Conservation (phyloP, 2,329 filamentous ascomycete genomes). For the Alternaria angustiovoidea region DNA sequence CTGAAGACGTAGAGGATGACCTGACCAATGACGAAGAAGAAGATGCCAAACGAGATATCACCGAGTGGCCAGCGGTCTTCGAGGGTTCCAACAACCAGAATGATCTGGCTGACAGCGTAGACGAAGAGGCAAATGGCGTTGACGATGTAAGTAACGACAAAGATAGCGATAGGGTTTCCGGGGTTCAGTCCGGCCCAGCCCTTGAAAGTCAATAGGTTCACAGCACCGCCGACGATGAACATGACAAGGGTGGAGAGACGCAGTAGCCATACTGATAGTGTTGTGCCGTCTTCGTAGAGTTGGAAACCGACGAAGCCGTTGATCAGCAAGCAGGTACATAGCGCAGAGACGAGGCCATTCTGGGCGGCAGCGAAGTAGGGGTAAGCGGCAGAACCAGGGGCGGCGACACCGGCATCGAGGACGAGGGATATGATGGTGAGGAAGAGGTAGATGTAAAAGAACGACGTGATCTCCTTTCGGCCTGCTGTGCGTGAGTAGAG, state of each 20-base stretch:
- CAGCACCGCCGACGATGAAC: constrained; percentile 85
- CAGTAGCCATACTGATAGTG: constrained; percentile 91
- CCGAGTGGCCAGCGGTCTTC: constrained; percentile 96
- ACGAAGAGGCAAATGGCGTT: constrained; percentile 87
- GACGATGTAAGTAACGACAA: constrained; percentile 89
- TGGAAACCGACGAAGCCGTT: constrained; percentile 99
- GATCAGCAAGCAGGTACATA: constrained; percentile 89
- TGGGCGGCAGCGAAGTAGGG: constrained; percentile 93
- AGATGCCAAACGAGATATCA: constrained; percentile 86
- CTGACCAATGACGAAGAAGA: constrained; percentile 92
- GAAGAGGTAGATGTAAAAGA: constrained; percentile 97
- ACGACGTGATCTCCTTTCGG: constrained; percentile 78
- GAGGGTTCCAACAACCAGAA: constrained; percentile 87
- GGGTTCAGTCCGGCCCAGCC: constrained; percentile 86
- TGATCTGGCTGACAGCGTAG: constrained; percentile 85
- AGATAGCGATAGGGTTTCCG: constrained; percentile 85
- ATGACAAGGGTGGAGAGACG: constrained; percentile 79
- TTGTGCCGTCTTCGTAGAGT: constrained; percentile 95
- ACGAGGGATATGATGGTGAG: constrained; percentile 88
- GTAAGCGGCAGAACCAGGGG: constrained; percentile 79
- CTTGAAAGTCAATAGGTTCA: constrained; percentile 92
- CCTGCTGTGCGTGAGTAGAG: constrained; percentile 53
- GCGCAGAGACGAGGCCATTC: constrained; percentile 81
- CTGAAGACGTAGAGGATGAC: constrained; percentile 92
- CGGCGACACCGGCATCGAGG: constrained; percentile 91